Evolutionary conservation across 345 rosid species (phyloP), one percentile per base, ranked within the genome.

Genomic region (Hirschfeldia incana): DNA sequence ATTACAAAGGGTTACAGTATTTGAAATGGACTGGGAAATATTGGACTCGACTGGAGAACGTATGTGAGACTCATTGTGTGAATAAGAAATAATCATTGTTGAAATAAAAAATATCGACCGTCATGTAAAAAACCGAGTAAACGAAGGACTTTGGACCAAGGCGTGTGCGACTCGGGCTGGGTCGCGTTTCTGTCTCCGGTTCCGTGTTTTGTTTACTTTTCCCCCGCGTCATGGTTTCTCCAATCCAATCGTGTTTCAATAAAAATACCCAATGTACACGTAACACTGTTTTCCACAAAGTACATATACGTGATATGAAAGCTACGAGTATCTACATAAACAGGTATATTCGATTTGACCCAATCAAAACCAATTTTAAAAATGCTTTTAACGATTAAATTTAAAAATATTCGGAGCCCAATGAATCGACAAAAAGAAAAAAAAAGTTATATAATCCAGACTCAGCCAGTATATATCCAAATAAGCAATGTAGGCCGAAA

Each of bases 181-280:
- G 75, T 63, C 70, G 78, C 70, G 33, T 60, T 44, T 37, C 8
- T 60, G 58, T 73, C 34, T 46, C 34, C 55, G 4, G 66, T 63
- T 51, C 74, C 78, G 78, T 79, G 70, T 74, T 80, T 79, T 74
- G 79, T 74, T 74, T 80, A 80, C 79, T 80, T 74, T 80, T 79
- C 75, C 29, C 27, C 75, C 66, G 75, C 75, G 79, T 80, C 71
- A 74, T 80, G 9, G 42, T 61, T 67, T 67, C 15, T 4, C 21
- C 21, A 21, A 21, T 46, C 0, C 21, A 26, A 32, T 44, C 1
- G 32, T 62, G 21, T 62, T 27, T 5, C 5, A 11, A 0, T 26
- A 55, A 10, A 55, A 12, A 34, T 65, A 11, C 10, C 6, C 63
- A 63, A 63, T 1, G 0, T 5, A n/a, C 67, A 59, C 80, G 30